Conservation (phyloP, 1,284 basidiomycete genomes). For the Psilocybe mexicana region DNA sequence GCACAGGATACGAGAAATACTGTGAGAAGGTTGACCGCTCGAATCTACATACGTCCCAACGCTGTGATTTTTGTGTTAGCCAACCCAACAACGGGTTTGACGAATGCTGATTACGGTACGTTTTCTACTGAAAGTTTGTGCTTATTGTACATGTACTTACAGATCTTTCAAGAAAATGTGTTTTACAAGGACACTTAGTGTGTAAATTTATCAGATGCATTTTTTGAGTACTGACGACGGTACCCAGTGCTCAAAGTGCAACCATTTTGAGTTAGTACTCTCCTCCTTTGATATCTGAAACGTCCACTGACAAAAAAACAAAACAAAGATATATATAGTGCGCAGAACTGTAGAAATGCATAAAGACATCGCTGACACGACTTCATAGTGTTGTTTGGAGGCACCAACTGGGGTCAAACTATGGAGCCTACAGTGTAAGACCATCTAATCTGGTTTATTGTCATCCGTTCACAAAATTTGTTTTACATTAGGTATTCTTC, state of each 20-base stretch:
- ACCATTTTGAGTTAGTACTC: slow-evolving; percentile 44
- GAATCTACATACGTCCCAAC: not conserved
- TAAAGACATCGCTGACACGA: not conserved
- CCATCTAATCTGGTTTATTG: not conserved
- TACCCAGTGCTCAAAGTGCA: slow-evolving; percentile 44
- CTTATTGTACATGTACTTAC: not conserved
- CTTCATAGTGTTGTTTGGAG: slow-evolving; percentile 46
- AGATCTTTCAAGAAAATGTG: slow-evolving; percentile 38
- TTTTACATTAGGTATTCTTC: slow-evolving; percentile 34
- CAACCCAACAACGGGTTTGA: slow-evolving; percentile 38
- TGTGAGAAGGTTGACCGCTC: slow-evolving; percentile 30
- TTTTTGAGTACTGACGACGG: not conserved
- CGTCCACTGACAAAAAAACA: not conserved
- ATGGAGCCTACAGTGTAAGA: slow-evolving; percentile 45
- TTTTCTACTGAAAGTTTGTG: not conserved
- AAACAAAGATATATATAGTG: slow-evolving; percentile 46
- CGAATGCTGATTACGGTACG: slow-evolving; percentile 43
- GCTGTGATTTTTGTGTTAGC: not conserved
- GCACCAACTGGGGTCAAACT: slow-evolving; percentile 53
- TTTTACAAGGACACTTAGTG: slow-evolving; percentile 56
- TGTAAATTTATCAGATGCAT: slow-evolving; percentile 13
- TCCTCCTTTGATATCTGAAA: not conserved
- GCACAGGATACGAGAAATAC: slow-evolving; percentile 52
- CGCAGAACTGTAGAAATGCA: slow-evolving; percentile 4
- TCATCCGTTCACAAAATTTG: not conserved